Percentiles rank a stretch among this genome's conserved stretches.
phyloP scores from a whole-genome alignment of 306 rosid species.

The Castanospermum australe region DNA sequence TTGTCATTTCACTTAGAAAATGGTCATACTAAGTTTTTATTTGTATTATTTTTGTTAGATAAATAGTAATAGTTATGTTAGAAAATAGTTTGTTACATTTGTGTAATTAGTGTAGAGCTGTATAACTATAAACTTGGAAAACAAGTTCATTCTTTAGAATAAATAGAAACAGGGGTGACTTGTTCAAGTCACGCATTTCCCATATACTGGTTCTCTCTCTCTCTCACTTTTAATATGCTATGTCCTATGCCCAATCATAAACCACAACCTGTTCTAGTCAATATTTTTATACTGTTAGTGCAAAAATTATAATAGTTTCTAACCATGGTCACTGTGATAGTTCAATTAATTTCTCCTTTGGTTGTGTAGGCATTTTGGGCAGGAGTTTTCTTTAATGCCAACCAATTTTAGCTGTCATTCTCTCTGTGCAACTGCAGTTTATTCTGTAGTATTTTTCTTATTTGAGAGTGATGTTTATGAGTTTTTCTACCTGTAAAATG shows the following conservation, averaged over 20 bases:
- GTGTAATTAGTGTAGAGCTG: not conserved
- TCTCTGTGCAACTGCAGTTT: not conserved
- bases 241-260: not conserved
- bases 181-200: not conserved
- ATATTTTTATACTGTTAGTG: not conserved
- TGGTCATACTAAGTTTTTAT: not conserved
- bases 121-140: not conserved
- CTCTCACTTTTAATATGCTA: not conserved
- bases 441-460: not conserved
- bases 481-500: not conserved
- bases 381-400: not conserved
- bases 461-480: not conserved
- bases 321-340: not conserved
- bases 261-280: not conserved
- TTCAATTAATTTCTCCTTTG: constrained; percentile 10
- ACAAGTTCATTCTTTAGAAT: not conserved
- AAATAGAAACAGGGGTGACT: not conserved
- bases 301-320: not conserved
- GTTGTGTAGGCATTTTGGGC: not conserved
- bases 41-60: not conserved
- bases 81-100: not conserved
- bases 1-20: not conserved
- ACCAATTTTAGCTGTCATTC: not conserved
- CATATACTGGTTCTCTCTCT: not conserved
- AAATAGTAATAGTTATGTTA: not conserved